Evolutionary conservation across 192 early-diverging fungal species (phyloP), one percentile per base, ranked within the genome.

Genomic region (Entomortierella beljakovae): DNA sequence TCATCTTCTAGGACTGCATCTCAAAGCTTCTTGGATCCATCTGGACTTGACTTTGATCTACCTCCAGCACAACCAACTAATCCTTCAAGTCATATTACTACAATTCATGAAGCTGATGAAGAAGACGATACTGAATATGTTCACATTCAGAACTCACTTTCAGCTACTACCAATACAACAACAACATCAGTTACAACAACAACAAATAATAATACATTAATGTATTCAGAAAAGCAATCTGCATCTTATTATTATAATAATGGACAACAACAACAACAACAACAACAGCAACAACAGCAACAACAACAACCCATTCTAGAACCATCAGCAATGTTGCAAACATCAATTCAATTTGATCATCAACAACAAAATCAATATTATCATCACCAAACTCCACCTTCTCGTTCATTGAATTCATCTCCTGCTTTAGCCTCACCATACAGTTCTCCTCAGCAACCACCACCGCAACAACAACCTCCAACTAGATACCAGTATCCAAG

Each of bases 1-100:
- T 49, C 69, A 28, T 71, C 69, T 50, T 75, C 71, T 48, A 29
- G 64, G 51, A 57, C 73, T 7, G 35, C 73, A 22, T 63, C 74
- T 7, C 67, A 64, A 38, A 38, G 35, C 49, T 79, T 79, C 26
- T 61, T 79, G 38, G 74, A 79, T 60, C 61, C 74, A 26, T 56
- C 64, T 10, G 73, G 58, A 20, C 61, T 79, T 38, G 74, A 79
- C 67, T 64, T 79, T 64, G 74, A 79, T 64, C 67, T 64, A 9
- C 74, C 74, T 46, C 61, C 74, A 16, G 57, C 55, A 3, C 37
- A 53, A 18, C 64, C 73, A 6, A 37, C 57, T 57, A 75, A 55
- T 6, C 2, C 63, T 29, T 13, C 71, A 38, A 68, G 34, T 25
- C 53, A 63, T 25, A 79, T 79, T 50, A 69, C 74, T 7, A 79